Conservation (phyloP, 2,329 filamentous ascomycete genomes). For the Conoideocrella luteorostrata region DNA sequence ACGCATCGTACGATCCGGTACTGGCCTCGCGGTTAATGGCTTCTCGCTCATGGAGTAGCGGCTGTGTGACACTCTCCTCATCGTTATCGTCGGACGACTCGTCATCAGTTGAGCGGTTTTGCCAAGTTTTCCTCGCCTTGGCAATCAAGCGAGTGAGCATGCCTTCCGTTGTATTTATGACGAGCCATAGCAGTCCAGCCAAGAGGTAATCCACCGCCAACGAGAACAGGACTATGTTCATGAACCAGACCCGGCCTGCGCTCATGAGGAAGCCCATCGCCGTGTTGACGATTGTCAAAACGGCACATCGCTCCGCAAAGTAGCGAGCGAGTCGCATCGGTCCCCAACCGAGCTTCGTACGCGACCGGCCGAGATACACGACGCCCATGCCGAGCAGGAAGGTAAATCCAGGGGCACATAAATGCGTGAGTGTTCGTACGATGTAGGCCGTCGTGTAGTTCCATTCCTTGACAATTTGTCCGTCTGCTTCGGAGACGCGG, state of each 20-base stretch:
- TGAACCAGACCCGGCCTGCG: slow-evolving; percentile 31
- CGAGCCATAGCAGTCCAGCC: slow-evolving; percentile 35
- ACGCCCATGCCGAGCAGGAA: slow-evolving; percentile 40
- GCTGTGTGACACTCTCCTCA: slow-evolving; percentile 21
- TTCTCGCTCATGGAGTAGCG: slow-evolving; percentile 19
- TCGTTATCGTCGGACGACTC: slow-evolving; percentile 6
- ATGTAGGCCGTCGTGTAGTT: slow-evolving; percentile 30
- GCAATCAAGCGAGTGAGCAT: slow-evolving; percentile 21
- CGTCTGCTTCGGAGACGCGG: slow-evolving; percentile 28
- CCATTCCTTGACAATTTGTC: slow-evolving; percentile 27
- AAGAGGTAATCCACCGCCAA: slow-evolving; percentile 40
- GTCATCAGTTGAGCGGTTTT: slow-evolving; percentile 10
- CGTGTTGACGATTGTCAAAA: slow-evolving; percentile 28
- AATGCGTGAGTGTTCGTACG: slow-evolving; percentile 36
- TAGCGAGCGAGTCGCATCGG: slow-evolving; percentile 27
- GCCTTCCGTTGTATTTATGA: slow-evolving; percentile 27
- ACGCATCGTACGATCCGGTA: slow-evolving; percentile 1
- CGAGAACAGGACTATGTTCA: slow-evolving; percentile 38
- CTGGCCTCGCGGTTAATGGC: neutral
- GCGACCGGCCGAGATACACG: slow-evolving; percentile 37
- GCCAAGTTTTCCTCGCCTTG: slow-evolving; percentile 7
- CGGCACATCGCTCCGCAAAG: slow-evolving; percentile 29
- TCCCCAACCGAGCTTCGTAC: slow-evolving; percentile 33
- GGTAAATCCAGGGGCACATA: slow-evolving; percentile 39
- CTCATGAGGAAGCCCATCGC: slow-evolving; percentile 26